phyloP scores from a whole-genome alignment of 768 basidiomycete species.

The Porpolomopsis calyptriformis region DNA sequence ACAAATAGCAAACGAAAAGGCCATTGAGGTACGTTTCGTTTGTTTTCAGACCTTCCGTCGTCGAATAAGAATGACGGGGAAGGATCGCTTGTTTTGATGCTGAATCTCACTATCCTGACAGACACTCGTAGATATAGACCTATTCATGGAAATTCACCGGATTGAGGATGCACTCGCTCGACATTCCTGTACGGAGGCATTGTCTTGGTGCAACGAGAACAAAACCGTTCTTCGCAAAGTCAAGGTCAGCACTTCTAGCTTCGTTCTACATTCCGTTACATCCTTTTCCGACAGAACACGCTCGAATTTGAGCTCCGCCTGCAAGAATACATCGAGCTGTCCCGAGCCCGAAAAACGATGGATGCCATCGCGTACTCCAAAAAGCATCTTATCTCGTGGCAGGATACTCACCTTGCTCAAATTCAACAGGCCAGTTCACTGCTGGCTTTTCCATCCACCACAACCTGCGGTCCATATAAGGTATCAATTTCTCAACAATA shows the following conservation, averaged over 20 bases:
- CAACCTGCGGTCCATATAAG: conserved; percentile 70
- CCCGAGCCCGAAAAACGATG: conserved; percentile 47
- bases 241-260: conserved; percentile 41
- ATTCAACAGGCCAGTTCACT: conserved; percentile 69
- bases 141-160: conserved; percentile 80
- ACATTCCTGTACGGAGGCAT: conserved; percentile 78
- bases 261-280: conserved; percentile 1
- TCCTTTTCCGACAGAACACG: conserved; percentile 50
- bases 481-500: conserved; percentile 25
- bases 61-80: not conserved
- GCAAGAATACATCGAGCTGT: conserved; percentile 93
- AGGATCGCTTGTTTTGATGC: not conserved
- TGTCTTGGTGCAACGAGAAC: conserved; percentile 96
- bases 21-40: conserved; percentile 56
- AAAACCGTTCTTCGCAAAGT: conserved; percentile 84
- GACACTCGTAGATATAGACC: conserved; percentile 83
- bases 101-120: conserved; percentile 21
- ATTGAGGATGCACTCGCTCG: conserved; percentile 72
- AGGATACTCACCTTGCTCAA: conserved; percentile 67
- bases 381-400: conserved; percentile 76
- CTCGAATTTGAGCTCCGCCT: conserved; percentile 93
- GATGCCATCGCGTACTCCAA: conserved; percentile 80
- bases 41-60: not conserved
- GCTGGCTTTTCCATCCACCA: conserved; percentile 63
- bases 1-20: conserved; percentile 62